Evolutionary conservation across 495 filamentous ascomycete species (phyloP).

Genomic region (Neurospora sp.): DNA sequence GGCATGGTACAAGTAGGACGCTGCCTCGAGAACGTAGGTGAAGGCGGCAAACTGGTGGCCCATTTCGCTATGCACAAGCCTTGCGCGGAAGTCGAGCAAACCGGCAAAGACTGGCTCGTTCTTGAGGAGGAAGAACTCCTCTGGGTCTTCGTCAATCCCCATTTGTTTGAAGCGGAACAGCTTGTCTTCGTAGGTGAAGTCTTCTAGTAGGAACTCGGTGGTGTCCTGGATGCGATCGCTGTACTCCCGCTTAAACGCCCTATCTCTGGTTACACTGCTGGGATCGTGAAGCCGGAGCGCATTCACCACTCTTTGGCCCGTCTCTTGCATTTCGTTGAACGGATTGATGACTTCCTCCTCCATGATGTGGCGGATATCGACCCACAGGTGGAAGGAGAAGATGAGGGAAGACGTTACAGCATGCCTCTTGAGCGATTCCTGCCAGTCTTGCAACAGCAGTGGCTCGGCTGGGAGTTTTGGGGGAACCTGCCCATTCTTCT

Average conservation of each 20-base stretch:
- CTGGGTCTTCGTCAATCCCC: constrained; percentile 1
- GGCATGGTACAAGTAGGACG: constrained; percentile 10
- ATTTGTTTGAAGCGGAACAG: constrained; percentile 1
- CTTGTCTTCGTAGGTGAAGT: constrained; percentile 13
- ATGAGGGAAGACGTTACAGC: constrained; percentile 5
- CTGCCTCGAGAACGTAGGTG: constrained; percentile 8
- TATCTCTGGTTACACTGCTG: background rate
- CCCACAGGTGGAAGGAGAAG: constrained; percentile 17
- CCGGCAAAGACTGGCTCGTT: constrained; percentile 18
- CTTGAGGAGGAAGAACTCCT: constrained; percentile 11
- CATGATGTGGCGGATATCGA: constrained; percentile 22
- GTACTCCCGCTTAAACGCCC: constrained; percentile 8
- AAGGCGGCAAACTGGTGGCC: constrained; percentile 10
- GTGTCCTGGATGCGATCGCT: constrained; percentile 9
- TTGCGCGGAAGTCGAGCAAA: constrained; percentile 17
- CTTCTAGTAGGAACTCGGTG: constrained; percentile 7
- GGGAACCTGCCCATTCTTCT: constrained; percentile 4
- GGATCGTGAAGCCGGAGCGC: constrained; percentile 1
- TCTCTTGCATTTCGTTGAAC: constrained; percentile 11
- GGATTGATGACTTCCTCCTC: constrained; percentile 11
- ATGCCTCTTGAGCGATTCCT: constrained; percentile 5
- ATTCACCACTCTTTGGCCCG: constrained; percentile 4
- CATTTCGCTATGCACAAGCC: constrained; percentile 15
- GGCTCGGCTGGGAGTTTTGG: constrained; percentile 10
- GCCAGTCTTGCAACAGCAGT: constrained; percentile 11